A percentile compares a stretch with the other conserved stretches of the same genome.
Evolutionary conservation across 164 flowering plant genomes (phyloP).

Genomic region (Stephania japonica): DNA sequence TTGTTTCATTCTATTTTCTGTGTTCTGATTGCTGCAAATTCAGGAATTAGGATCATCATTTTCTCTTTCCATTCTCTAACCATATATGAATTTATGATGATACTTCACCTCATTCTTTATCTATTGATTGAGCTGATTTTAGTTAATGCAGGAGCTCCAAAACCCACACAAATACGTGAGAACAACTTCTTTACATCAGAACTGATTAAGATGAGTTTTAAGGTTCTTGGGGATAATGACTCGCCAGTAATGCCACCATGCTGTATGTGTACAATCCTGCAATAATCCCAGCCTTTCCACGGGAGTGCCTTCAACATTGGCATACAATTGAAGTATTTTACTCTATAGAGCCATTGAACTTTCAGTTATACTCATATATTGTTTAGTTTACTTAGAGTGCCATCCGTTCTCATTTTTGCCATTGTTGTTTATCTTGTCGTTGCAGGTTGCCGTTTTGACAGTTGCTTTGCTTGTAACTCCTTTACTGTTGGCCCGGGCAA

Average conservation of each 20-base stretch:
- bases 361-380: too few species aligned
- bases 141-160: conserved; percentile 67
- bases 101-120: neutral
- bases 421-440: neutral
- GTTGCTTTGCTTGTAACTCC: conserved; percentile 99
- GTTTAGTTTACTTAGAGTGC: neutral
- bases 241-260: conserved; percentile 99
- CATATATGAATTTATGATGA: neutral
- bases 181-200: conserved; percentile 94
- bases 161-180: conserved; percentile 84
- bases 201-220: conserved; percentile 93
- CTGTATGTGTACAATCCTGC: conserved; percentile 98
- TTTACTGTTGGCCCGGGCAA: conserved; percentile 83
- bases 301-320: conserved; percentile 68
- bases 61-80: neutral
- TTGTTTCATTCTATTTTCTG: neutral
- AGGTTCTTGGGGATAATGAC: conserved; percentile 97
- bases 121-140: conserved; percentile 7
- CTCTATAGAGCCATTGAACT: too few species aligned
- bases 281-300: conserved; percentile 92
- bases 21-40: neutral
- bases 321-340: too few species aligned
- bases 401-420: neutral
- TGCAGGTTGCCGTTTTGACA: conserved; percentile 83
- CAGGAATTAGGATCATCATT: neutral